A percentile compares a stretch with the other conserved stretches of the same genome.
Conservation (phyloP, 805 yeast genomes). For the Hanseniaspora pseudoguilliermondii region DNA sequence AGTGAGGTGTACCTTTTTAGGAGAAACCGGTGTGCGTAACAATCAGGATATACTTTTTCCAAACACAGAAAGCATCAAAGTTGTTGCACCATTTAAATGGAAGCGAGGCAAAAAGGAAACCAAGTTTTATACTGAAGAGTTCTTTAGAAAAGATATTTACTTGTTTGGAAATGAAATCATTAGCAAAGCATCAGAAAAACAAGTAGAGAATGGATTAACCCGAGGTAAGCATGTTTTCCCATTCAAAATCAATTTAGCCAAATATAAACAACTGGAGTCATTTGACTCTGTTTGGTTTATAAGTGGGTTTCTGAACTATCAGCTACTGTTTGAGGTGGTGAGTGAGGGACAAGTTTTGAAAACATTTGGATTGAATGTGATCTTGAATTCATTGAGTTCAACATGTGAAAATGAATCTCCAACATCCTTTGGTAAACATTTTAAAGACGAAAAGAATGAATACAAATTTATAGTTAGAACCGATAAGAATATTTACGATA, state of each 20-base stretch:
- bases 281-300: background rate
- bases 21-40: conserved; percentile 46
- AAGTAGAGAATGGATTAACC: conserved; percentile 35
- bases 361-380: background rate
- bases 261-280: background rate
- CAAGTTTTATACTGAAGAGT: conserved; percentile 14
- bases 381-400: background rate
- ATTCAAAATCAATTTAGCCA: conserved; percentile 46
- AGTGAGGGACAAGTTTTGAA: background rate
- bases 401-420: background rate
- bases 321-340: background rate
- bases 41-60: conserved; percentile 39
- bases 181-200: background rate
- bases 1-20: conserved; percentile 42
- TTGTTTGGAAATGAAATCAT: conserved; percentile 14
- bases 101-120: conserved; percentile 19
- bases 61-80: conserved; percentile 40
- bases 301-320: background rate
- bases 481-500: background rate
- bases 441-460: background rate
- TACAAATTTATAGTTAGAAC: background rate
- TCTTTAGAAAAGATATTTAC: background rate
- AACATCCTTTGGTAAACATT: background rate
- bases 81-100: conserved; percentile 18
- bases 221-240: conserved; percentile 84